Conservation (phyloP, 78 protist genomes). For the Chrysochromulina parva region DNA sequence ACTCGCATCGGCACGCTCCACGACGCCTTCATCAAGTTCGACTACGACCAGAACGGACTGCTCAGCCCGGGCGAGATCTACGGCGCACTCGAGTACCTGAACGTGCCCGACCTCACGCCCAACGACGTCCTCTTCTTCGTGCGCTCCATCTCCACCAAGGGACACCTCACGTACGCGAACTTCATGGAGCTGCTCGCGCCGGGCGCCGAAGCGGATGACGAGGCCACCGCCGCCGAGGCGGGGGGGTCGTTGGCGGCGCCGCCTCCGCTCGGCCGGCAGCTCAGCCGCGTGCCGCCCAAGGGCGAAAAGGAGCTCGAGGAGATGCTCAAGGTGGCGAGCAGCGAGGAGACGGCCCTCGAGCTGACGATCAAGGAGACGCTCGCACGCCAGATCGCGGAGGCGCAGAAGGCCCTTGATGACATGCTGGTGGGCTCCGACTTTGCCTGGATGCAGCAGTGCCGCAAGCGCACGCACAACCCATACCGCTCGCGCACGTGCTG, state of each 20-base stretch:
- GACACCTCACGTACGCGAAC: not conserved
- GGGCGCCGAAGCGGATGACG: not conserved
- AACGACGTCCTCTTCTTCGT: slow-evolving; percentile 4
- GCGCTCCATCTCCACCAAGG: not conserved
- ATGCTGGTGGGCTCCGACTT: not conserved
- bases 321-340: not conserved
- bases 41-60: slow-evolving; percentile 4
- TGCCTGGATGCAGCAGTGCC: not conserved
- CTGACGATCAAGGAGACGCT: too few relatives aligned
- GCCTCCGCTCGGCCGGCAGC: not conserved
- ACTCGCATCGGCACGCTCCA: not conserved
- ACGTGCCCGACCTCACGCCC: slow-evolving; percentile 13
- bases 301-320: not conserved
- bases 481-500: too few relatives aligned
- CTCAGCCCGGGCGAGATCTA: slow-evolving; percentile 14
- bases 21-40: slow-evolving; percentile 38
- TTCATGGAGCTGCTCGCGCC: not conserved
- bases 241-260: not conserved
- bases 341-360: not conserved
- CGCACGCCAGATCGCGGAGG: too few relatives aligned
- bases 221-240: not conserved
- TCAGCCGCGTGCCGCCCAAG: not conserved
- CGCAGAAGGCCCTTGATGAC: not conserved
- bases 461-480: not conserved
- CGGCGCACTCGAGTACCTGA: slow-evolving; percentile 32